These are phyloP conservation scores for Leptomonas seymouri DNA, from an alignment of 208 protist species.

Conservation along the genomic window DNA sequence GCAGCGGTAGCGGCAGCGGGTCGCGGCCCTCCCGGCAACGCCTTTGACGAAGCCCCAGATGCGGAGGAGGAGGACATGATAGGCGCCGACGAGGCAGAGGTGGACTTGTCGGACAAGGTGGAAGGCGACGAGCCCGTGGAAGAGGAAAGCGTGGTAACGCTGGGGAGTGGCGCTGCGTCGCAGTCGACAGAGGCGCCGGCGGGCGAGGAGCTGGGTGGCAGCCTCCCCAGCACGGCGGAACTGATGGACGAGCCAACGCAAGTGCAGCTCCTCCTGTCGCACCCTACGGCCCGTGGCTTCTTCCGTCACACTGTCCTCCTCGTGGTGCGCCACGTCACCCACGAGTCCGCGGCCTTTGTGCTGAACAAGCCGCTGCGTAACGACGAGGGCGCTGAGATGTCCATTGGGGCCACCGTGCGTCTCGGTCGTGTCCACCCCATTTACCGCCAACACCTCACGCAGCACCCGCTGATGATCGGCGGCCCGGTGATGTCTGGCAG, in stretches of 20 bases:
- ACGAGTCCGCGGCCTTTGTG: slow-evolving; percentile 69
- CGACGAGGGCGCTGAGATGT: slow-evolving; percentile 52
- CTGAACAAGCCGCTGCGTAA: slow-evolving; percentile 77
- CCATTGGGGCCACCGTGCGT: slow-evolving; percentile 48
- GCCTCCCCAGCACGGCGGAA: slow-evolving; percentile 17
- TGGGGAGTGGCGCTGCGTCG: neutral
- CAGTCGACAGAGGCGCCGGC: slow-evolving; percentile 11
- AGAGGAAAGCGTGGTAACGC: neutral
- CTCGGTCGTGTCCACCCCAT: slow-evolving; percentile 65
- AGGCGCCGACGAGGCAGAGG: slow-evolving; percentile 19
- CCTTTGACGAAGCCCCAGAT: slow-evolving; percentile 30
- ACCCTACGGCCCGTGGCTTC: slow-evolving; percentile 74
- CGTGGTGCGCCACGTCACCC: slow-evolving; percentile 58
- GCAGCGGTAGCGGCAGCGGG: neutral
- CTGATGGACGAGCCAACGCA: slow-evolving; percentile 35
- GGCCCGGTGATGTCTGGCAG: slow-evolving; percentile 73
- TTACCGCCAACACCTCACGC: slow-evolving; percentile 53
- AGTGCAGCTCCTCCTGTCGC: slow-evolving; percentile 75
- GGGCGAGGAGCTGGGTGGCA: slow-evolving; percentile 16
- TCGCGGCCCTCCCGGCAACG: neutral
- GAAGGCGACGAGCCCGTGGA: slow-evolving; percentile 14
- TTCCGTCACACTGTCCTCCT: slow-evolving; percentile 72
- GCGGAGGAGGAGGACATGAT: slow-evolving; percentile 17
- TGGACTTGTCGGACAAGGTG: slow-evolving; percentile 21
- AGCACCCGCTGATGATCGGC: slow-evolving; percentile 80